phyloP scores from a whole-genome alignment of 2,329 filamentous ascomycete species.

The Alternaria metachromatica region DNA sequence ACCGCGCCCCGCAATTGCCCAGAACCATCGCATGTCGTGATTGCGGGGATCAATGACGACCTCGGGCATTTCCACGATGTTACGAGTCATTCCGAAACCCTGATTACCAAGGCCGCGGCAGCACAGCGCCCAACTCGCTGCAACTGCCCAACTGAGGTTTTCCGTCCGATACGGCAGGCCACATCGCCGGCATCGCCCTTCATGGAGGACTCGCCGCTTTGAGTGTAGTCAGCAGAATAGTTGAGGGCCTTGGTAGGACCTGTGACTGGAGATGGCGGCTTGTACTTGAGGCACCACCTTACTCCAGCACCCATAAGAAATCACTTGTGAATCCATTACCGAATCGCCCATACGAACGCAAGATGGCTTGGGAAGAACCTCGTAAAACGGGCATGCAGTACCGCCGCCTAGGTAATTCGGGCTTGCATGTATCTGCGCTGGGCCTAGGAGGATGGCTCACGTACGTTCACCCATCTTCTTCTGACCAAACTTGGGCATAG shows the following conservation, averaged over 20 bases:
- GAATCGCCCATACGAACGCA: not conserved
- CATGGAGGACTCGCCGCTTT: not conserved
- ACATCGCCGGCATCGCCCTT: not conserved
- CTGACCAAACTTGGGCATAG: not conserved
- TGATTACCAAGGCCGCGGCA: not conserved
- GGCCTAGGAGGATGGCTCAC: constrained; percentile 70
- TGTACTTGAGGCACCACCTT: not conserved
- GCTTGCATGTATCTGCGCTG: constrained; percentile 75
- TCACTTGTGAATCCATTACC: not conserved
- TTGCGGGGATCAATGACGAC: constrained; percentile 18
- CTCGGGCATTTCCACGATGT: not conserved
- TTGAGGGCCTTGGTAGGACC: not conserved
- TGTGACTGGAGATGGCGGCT: not conserved
- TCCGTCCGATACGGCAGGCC: not conserved
- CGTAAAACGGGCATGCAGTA: constrained; percentile 59
- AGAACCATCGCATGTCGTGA: constrained; percentile 14
- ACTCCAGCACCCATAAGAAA: not conserved
- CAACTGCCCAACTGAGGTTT: not conserved
- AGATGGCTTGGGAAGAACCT: constrained; percentile 42
- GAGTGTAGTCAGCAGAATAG: not conserved
- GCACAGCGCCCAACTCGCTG: not conserved
- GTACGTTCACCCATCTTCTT: constrained; percentile 54
- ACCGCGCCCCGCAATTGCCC: not conserved
- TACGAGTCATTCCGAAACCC: not conserved
- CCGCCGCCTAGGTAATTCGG: constrained; percentile 73